These are phyloP conservation scores for Jamesozyma piceae DNA, from an alignment of 805 yeast genomes.

Conservation along the genomic window DNA sequence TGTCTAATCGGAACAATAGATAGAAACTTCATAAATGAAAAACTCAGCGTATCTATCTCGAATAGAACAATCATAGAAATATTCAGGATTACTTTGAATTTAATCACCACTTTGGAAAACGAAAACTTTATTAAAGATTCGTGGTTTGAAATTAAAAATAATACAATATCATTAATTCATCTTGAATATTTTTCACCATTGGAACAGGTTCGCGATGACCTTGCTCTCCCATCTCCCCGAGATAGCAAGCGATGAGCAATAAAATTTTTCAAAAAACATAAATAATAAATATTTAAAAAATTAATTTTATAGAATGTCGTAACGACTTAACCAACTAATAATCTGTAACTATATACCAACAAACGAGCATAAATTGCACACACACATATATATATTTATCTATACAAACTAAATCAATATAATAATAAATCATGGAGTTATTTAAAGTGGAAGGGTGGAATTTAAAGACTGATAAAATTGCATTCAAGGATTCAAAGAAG, in stretches of 20 bases:
- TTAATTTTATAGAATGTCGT: too few species aligned
- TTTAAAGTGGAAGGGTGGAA: constrained; percentile 83
- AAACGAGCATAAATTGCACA: too few species aligned
- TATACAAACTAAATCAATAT: too few species aligned
- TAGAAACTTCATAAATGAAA: constrained; percentile 6
- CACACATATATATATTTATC: neutral
- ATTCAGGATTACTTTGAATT: constrained; percentile 8
- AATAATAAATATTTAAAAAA: too few species aligned
- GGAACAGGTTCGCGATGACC: too few species aligned
- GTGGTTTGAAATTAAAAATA: constrained; percentile 17
- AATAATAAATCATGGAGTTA: constrained; percentile 55
- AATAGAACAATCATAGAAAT: constrained; percentile 9
- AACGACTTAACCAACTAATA: too few species aligned
- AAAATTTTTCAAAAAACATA: too few species aligned
- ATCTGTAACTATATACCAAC: too few species aligned
- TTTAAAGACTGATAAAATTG: constrained; percentile 45
- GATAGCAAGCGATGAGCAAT: too few species aligned
- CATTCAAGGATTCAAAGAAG: constrained; percentile 33
- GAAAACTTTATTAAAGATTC: constrained; percentile 7
- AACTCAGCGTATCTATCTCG: constrained; percentile 4
- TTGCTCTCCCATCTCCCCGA: too few species aligned
- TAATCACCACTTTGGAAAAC: constrained; percentile 1
- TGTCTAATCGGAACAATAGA: constrained; percentile 8
- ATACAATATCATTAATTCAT: constrained; percentile 10
- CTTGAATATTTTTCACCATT: constrained; percentile 7